A percentile compares a stretch with the other conserved stretches of the same genome.
These are phyloP conservation scores for Inga leiocalycina DNA, from an alignment of 306 rosid species.

Conservation along the genomic window DNA sequence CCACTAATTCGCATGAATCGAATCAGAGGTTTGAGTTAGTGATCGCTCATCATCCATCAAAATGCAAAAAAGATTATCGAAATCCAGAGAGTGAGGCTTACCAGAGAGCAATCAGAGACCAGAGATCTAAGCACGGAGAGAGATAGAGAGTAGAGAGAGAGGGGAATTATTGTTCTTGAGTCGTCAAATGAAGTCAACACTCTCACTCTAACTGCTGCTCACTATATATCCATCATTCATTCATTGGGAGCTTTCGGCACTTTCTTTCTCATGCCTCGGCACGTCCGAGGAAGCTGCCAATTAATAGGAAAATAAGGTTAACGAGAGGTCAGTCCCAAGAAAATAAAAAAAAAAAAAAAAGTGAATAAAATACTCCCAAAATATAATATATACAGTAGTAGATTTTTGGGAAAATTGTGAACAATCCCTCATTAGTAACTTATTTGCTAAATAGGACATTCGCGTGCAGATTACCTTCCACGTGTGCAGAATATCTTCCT, in stretches of 20 bases:
- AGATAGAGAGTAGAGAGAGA: too few species aligned
- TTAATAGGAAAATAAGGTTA: neutral
- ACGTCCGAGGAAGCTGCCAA: neutral
- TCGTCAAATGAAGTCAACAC: constrained; percentile 37
- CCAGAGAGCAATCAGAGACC: neutral
- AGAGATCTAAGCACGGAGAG: neutral
- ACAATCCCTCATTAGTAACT: too few species aligned
- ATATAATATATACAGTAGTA: too few species aligned
- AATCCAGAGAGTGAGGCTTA: neutral
- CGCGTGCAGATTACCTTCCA: too few species aligned
- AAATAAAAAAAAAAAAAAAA: too few species aligned
- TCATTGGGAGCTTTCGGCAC: neutral
- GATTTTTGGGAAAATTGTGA: too few species aligned
- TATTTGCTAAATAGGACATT: too few species aligned
- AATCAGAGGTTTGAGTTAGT: neutral
- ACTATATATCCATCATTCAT: neutral
- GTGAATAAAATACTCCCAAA: too few species aligned
- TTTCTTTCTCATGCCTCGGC: neutral
- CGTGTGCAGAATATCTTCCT: too few species aligned
- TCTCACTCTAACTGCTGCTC: neutral
- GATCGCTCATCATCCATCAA: neutral
- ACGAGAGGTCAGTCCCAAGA: neutral
- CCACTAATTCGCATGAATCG: neutral
- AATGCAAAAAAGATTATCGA: neutral
- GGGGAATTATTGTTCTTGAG: neutral